Evolutionary conservation across 495 filamentous ascomycete species (phyloP).

Genomic region (Talaromyces wortmannii): DNA sequence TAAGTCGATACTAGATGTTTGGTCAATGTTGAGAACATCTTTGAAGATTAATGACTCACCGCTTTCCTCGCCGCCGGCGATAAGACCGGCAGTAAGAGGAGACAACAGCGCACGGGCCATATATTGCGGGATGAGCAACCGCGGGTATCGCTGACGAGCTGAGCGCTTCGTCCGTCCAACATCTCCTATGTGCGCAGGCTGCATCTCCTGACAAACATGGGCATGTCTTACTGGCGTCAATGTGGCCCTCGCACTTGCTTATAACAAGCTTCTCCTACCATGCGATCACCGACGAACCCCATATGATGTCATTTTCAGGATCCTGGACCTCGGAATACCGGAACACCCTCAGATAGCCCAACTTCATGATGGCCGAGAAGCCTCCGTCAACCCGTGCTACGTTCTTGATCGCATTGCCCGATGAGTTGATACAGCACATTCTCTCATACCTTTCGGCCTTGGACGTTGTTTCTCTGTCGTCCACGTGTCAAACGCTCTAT

Average conservation of each 20-base stretch:
- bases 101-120: not conserved
- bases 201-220: too few species aligned
- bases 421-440: constrained; percentile 57
- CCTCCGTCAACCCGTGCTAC: not conserved
- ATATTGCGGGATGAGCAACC: not conserved
- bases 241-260: too few species aligned
- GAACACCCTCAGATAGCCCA: not conserved
- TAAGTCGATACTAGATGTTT: too few species aligned
- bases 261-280: not conserved
- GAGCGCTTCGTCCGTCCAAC: too few species aligned
- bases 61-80: not conserved
- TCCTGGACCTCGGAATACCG: not conserved
- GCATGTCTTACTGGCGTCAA: too few species aligned
- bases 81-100: not conserved
- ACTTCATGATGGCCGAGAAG: not conserved
- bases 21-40: too few species aligned
- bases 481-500: constrained; percentile 48
- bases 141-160: too few species aligned
- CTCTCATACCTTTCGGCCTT: constrained; percentile 50
- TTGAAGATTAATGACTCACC: not conserved
- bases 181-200: too few species aligned
- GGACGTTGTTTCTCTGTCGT: constrained; percentile 48
- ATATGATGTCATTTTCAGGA: not conserved
- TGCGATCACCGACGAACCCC: not conserved
- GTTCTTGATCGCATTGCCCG: constrained; percentile 43